Base-by-base conservation (phyloP, 2,329 filamentous ascomycete genomes). In the Atkinsonella hypoxylon region DNA sequence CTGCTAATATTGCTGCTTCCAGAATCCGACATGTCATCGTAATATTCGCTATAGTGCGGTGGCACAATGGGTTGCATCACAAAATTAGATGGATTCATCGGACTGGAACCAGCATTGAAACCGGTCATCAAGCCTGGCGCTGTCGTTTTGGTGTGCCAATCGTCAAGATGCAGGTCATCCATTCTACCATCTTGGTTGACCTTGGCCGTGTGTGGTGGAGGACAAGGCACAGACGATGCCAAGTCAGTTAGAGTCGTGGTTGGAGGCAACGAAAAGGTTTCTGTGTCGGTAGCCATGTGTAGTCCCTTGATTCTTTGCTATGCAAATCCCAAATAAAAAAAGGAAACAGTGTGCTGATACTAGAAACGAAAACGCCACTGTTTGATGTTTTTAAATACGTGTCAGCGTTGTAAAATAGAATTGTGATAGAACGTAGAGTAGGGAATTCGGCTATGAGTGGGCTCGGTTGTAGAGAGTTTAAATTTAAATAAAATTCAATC, bases 161-260 rank as follows among this genome's bases (percentile, higher is more conserved):
- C 62, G 30, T 49, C 52, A 7, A 51, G 20, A 10, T 56, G 43
- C 49, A 54, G 49, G 12, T 56, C 54, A 30, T 51, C 52, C 40
- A 51, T 52, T 47, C 50, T 54, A 53, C 48, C 47, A 6, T 51
- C 53, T 40, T 47, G 51, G 39, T 51, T 42, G 10, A 34, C 39
- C 45, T 56, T 52, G 56, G 60, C 47, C 58, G 53, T 48, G 22
- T 49, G n/a, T n/a, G n/a, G 42, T 3, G 44, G 40, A 20, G 52
- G 45, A 53, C 61, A 63, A 53, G 61, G 57, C 20, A 60, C 42
- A 32, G 44, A 61, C 48, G 59, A 59, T 38, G 60, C 55, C 50
- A 62, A 51, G 22, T 65, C 62, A 41, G 64, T 63, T 18, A 64
- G 59, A 22, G 59, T 61, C 15, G 63, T 65, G 38, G 62, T 62